Evolutionary conservation across 495 filamentous ascomycete species (phyloP), one percentile per base, ranked within the genome.

Genomic region (Pseudevernia furfuracea): DNA sequence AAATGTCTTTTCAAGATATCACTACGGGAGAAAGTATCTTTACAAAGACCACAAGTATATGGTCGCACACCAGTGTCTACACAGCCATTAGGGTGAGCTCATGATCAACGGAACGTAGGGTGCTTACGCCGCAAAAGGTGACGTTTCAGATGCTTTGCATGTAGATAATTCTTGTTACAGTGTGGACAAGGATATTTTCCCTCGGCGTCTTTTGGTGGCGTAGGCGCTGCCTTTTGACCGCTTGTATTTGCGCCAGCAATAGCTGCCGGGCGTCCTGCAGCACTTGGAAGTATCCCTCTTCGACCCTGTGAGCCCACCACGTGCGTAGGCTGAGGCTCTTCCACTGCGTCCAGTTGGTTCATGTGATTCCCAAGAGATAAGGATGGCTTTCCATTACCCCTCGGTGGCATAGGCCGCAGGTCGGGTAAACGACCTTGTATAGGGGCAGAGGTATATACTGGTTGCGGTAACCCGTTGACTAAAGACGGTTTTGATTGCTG

Each of bases 1-100:
- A 98, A 98, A 75, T 98, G 94, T 64, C 94, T 88, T 79, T 98
- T 98, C 73, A 98, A 78, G 68, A 98, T 98, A 74, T 98, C 94
- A 79, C 90, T 96, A 72, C 94, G 87, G 34, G 92, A 96, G 78
- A 98, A 98, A n/a, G 90, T 97, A 75, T 98, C 94, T 74, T 92
- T 89, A 79, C 94, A 98, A 52, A 98, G 82, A 66, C 91, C 87
- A 78, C 94, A 98, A 84, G 91, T 91, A 79, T 98, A 98, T 36
- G 94, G 94, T 60, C 94, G 89, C 73, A 96, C 92, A 69, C 94
- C 94, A 65, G 94, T 96, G 77, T 98, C 92, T 96, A 68, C 36
- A 43, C 66, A 36, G 21, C 52, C 64, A 56, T 74, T 61, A 70
- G 62, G 57, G 59, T 62, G 67, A 72, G 61, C 39, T 68, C 32